A percentile compares a stretch with the other conserved stretches of the same genome.
These are phyloP conservation scores for Colletotrichum noveboracense DNA, from an alignment of 2,329 filamentous ascomycete species.

Conservation along the genomic window DNA sequence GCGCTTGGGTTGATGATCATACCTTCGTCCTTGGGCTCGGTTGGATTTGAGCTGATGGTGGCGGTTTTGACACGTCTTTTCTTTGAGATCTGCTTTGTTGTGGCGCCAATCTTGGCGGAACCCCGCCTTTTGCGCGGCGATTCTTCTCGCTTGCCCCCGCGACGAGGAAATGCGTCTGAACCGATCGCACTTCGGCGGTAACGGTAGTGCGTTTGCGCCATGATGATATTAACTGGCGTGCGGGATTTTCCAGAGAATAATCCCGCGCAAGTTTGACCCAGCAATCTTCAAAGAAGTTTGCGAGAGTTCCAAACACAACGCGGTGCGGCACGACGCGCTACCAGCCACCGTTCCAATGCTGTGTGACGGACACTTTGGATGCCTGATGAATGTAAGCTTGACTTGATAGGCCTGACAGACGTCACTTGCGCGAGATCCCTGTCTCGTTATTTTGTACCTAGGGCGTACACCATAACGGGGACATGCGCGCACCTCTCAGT, in stretches of 20 bases:
- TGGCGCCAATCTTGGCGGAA: not conserved
- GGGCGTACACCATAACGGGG: not conserved
- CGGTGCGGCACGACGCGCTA: not conserved
- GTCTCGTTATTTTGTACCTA: not conserved
- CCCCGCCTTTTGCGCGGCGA: not conserved
- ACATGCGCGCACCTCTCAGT: not conserved
- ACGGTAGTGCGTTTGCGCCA: not conserved
- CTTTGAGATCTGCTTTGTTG: not conserved
- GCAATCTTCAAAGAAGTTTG: not conserved
- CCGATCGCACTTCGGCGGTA: not conserved
- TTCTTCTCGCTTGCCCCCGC: not conserved
- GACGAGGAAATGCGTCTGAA: not conserved
- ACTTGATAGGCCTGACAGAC: not conserved
- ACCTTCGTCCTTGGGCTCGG: not conserved
- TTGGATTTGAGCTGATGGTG: not conserved
- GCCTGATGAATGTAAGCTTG: not conserved
- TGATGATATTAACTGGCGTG: not conserved
- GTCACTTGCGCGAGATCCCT: not conserved
- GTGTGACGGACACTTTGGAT: not conserved
- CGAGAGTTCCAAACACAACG: not conserved
- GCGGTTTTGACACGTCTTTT: not conserved
- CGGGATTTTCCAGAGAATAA: not conserved
- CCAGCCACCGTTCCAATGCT: not conserved
- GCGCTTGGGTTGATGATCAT: not conserved
- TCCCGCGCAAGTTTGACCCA: not conserved